phyloP scores from a whole-genome alignment of 75 land plant species.

The Selaginella moellendorffii region DNA sequence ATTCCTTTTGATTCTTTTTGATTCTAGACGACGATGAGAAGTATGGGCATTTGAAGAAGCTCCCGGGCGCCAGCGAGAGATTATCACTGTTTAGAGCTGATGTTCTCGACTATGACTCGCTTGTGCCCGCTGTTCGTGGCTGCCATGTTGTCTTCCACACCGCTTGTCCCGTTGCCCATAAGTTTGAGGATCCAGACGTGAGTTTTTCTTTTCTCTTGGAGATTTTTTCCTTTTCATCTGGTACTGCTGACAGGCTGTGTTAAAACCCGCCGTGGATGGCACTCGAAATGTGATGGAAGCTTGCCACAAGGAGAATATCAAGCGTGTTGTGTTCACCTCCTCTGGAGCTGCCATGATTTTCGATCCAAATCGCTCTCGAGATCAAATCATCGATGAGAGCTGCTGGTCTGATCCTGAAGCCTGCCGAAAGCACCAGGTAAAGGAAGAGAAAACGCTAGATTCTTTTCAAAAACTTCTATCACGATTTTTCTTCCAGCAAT shows the following conservation, averaged over 20 bases:
- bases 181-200: neutral
- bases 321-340: constrained; percentile 53
- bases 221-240: neutral
- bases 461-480: too few relatives aligned
- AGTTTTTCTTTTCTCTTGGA: neutral
- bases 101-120: neutral
- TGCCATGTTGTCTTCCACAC: neutral
- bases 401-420: constrained; percentile 63
- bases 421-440: constrained; percentile 40
- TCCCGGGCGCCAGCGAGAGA: neutral
- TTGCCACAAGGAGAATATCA: constrained; percentile 29
- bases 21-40: neutral
- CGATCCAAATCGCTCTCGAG: constrained; percentile 32
- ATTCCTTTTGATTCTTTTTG: too few relatives aligned
- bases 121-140: neutral
- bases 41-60: neutral
- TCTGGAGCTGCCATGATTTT: constrained; percentile 36
- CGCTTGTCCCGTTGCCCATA: neutral
- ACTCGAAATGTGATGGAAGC: constrained; percentile 73
- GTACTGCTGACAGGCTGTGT: constrained; percentile 33
- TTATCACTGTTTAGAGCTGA: neutral
- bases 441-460: too few relatives aligned
- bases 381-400: constrained; percentile 38
- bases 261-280: constrained; percentile 63
- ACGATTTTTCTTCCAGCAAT: too few relatives aligned